Evolutionary conservation across 768 basidiomycete species (phyloP).

Genomic region (Trametes punicea): DNA sequence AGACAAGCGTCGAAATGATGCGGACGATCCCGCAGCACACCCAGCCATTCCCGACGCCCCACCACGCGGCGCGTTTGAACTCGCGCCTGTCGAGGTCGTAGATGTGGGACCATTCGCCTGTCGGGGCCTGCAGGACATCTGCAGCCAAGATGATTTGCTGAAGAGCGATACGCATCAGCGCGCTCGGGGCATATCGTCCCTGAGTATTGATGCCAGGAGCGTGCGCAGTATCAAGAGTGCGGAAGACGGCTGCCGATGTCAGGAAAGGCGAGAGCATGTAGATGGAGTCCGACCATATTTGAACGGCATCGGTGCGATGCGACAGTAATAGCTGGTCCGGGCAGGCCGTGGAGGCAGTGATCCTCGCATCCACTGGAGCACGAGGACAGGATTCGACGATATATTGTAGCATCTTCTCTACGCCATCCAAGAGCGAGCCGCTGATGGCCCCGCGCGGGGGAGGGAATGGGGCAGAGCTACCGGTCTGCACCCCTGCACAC

Average conservation of each 20-base stretch:
- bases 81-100: constrained; percentile 17
- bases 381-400: constrained; percentile 17
- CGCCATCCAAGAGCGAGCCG: constrained; percentile 2
- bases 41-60: constrained; percentile 30
- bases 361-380: neutral
- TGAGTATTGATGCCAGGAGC: neutral
- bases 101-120: constrained; percentile 24
- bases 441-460: neutral
- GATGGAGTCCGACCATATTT: constrained; percentile 24
- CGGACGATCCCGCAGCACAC: constrained; percentile 25
- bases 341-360: neutral
- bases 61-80: constrained; percentile 18
- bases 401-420: constrained; percentile 20
- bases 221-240: neutral
- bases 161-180: constrained; percentile 9
- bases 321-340: constrained; percentile 9
- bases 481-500: neutral
- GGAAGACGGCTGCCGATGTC: constrained; percentile 13
- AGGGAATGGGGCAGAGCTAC: neutral
- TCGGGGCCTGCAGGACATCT: constrained; percentile 12
- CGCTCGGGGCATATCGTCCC: neutral
- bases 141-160: constrained; percentile 21
- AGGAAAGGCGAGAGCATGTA: constrained; percentile 26
- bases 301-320: constrained; percentile 18
- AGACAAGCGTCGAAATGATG: constrained; percentile 9